Base-by-base conservation (phyloP, 495 filamentous ascomycete species). In the Cryomyces minteri region DNA sequence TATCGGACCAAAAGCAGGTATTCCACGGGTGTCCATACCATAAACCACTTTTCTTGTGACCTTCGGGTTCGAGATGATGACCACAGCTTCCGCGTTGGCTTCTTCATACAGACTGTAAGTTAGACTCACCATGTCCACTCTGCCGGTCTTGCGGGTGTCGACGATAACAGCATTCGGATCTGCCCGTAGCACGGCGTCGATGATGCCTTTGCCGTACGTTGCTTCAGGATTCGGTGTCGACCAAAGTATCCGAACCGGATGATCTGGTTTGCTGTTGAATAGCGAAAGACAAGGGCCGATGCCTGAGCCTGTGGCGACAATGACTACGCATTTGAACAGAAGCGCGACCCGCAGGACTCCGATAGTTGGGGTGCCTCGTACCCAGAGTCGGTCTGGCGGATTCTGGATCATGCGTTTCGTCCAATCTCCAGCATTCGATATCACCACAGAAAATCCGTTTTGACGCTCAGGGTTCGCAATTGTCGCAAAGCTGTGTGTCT, bases 371-470 rank as follows among this genome's bases (percentile, higher is more conserved):
- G 67, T 61, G 4, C 68, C 69, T 12, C 66, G 61, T 38, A 68
- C 55, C 70, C 74, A 83, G 39, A 81, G 63, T 43, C 69, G 61
- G 32, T 58, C 68, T 39, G 73, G 71, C 6, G 79, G 77, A 47
- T 72, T 62, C 44, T 64, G 55, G 61, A 87, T 85, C 29, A 70
- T 68, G 37, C 68, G 62, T 33, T 64, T 58, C 8, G 84, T 92
- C 81, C 82, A 92, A 67, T 88, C 83, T n/a, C 84, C 84, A 1
- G 82, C 84, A 54, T 82, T 78, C 48, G 80, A 84, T 40, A 88
- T 64, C 39, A 90, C 63, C 44, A 81, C 64, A 12, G 77, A 84
- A 59, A 82, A 85, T 12, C 75, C 77, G 40, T 47, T 43, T n/a
- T 62, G 59, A 18, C 43, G 41, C 10, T 53, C 47, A 39, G 57